Evolutionary conservation across 225 moss, liverwort and hornwort genomes (phyloP).

Genomic region (Lunularia cruciata): DNA sequence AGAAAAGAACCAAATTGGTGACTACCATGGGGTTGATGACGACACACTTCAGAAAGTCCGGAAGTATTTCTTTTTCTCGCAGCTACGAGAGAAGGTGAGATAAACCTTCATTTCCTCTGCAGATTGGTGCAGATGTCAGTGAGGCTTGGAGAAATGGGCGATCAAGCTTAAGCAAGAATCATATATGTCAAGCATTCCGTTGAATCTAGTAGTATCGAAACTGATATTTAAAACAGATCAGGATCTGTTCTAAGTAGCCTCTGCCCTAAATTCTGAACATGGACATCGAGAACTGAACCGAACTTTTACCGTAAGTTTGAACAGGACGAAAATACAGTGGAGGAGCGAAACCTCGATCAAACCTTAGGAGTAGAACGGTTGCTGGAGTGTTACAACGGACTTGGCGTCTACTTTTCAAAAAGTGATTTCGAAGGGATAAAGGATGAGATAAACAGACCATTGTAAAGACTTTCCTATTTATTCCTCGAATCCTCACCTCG

Average conservation of each 20-base stretch:
- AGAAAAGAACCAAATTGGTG: slow-evolving; percentile 34
- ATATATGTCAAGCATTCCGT: too few species aligned
- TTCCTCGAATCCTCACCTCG: background rate
- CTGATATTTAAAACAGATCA: too few species aligned
- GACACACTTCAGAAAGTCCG: slow-evolving; percentile 38
- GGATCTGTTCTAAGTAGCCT: too few species aligned
- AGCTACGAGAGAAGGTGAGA: slow-evolving; percentile 48
- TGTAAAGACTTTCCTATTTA: slow-evolving; percentile 17
- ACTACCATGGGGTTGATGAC: slow-evolving; percentile 35
- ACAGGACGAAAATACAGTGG: slow-evolving; percentile 45
- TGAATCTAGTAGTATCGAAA: too few species aligned
- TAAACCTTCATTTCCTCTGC: background rate
- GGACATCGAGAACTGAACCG: too few species aligned
- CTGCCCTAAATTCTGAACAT: too few species aligned
- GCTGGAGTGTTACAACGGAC: slow-evolving; percentile 46
- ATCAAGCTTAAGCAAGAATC: too few species aligned
- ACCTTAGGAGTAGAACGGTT: slow-evolving; percentile 34
- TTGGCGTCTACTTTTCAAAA: slow-evolving; percentile 48
- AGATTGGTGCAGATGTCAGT: too few species aligned
- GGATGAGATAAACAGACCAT: slow-evolving; percentile 34
- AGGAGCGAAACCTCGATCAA: slow-evolving; percentile 52
- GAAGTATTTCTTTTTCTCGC: slow-evolving; percentile 52
- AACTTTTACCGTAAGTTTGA: too few species aligned
- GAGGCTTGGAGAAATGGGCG: too few species aligned
- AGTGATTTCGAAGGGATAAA: slow-evolving; percentile 43